Evolutionary conservation across 345 rosid genomes (phyloP).

Genomic region (Raphanus raphanistrum): DNA sequence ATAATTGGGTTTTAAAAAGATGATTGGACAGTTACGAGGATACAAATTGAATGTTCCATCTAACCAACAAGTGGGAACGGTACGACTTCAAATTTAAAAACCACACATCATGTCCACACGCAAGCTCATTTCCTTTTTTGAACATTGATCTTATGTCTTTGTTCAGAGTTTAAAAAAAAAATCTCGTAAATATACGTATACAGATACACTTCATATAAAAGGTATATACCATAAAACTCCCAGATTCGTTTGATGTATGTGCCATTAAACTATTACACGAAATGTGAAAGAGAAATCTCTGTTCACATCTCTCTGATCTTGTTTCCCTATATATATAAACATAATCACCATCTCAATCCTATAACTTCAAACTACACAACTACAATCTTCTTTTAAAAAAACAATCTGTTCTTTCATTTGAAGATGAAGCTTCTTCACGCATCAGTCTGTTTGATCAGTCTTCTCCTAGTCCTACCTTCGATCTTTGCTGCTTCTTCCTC

Average conservation of each 20-base stretch:
- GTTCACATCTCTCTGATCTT: constrained; percentile 33
- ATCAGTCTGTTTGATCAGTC: constrained; percentile 22
- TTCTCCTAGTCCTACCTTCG: constrained; percentile 38
- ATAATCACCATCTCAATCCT: constrained; percentile 1
- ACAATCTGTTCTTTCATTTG: neutral
- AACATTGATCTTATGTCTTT: neutral
- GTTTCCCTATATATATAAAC: constrained; percentile 10
- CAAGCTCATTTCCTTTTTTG: neutral
- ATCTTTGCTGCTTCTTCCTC: constrained; percentile 46
- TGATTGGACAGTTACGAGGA: neutral
- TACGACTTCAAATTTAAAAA: constrained; percentile 7
- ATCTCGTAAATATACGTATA: constrained; percentile 21
- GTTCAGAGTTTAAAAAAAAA: neutral
- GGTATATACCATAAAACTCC: constrained; percentile 17
- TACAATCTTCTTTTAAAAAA: neutral
- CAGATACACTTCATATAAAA: constrained; percentile 20
- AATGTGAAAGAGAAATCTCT: constrained; percentile 28
- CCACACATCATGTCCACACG: constrained; percentile 28
- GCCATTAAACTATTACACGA: constrained; percentile 5
- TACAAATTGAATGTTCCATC: constrained; percentile 14
- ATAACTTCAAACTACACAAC: neutral
- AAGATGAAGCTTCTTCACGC: constrained; percentile 30
- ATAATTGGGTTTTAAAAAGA: neutral
- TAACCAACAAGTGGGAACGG: constrained; percentile 33
- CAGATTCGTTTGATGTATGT: constrained; percentile 30